Evolutionary conservation across 495 filamentous ascomycete genomes (phyloP).

Genomic region (Penicillium coffeae): DNA sequence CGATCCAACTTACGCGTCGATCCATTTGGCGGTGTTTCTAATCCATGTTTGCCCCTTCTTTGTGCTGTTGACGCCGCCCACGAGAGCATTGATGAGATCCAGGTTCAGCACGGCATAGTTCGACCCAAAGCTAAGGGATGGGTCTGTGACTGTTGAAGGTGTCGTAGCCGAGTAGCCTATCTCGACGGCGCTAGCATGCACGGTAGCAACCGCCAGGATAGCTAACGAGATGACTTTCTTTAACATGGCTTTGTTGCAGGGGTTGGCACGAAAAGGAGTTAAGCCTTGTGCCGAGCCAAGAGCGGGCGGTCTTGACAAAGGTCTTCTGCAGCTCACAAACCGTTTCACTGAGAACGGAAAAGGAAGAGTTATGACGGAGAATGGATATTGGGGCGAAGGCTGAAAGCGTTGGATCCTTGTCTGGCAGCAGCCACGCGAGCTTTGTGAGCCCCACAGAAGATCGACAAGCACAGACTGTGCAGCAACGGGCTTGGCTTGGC

Average conservation of each 20-base stretch:
- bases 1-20: background rate
- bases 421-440: too few species aligned
- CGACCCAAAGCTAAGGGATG: background rate
- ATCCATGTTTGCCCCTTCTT: background rate
- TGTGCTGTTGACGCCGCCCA: background rate
- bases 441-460: too few species aligned
- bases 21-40: conserved; percentile 1
- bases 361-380: too few species aligned
- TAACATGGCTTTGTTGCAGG: background rate
- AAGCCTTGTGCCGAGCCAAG: too few species aligned
- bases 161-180: background rate
- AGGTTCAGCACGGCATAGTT: conserved; percentile 3
- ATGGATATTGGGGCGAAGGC: too few species aligned
- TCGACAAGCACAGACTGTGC: too few species aligned
- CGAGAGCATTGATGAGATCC: background rate
- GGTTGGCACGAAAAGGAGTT: too few species aligned
- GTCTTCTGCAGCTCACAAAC: too few species aligned
- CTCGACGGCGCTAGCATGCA: background rate
- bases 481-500: too few species aligned
- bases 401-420: too few species aligned
- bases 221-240: background rate
- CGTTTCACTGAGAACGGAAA: too few species aligned
- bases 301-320: too few species aligned
- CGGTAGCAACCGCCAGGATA: background rate
- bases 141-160: background rate